Base-by-base conservation (phyloP, 495 filamentous ascomycete genomes). In the Penicillium manginii region DNA sequence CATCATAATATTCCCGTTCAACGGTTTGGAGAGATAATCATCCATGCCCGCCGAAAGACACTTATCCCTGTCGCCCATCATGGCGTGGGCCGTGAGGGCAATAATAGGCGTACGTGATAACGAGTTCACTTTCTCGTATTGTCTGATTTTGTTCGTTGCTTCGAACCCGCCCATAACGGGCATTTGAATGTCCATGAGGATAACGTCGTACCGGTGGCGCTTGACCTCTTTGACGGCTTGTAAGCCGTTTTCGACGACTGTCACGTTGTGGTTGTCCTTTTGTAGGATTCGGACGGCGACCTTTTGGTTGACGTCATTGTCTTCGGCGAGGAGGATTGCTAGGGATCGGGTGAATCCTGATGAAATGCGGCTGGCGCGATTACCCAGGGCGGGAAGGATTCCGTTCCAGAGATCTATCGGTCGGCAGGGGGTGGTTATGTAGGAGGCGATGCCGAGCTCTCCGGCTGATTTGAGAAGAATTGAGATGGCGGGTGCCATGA, bases 381-480 rank as follows among this genome's bases (percentile, higher is more conserved):
- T 92, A 71, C 96, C 93, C 47, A 97, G 75, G 12, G 93, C 93
- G 11, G 93, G 93, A 43, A 97, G 86, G 83, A 97, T 90, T 51
- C 92, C 91, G 68, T 96, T 96, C 55, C 91, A 93, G 50, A 97
- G 81, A 69, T 97, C 93, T 50, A 97, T 94, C 3, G 91, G 80
- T 50, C 90, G 79, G 73, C 93, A 97, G 54, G 93, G 93, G 5
- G 90, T 93, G 22, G 93, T 96, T 88, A 96, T 93, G 73, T 96
- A 96, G 49, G 90, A 93, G 8, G 91, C 90, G 56, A 97, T 96
- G 32, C 93, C 93, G 35, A 96, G 81, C 69, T 97, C 92, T 21
- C 96, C 81, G 39, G 93, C 91, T n/a, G 89, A 88, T 73, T 94
- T 96, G 55, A 97, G 79, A 56, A 84, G 90, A 50, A 97, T 86